These are phyloP conservation scores for Tolypocladium ovalisporum DNA, from an alignment of 2,329 filamentous ascomycete genomes.

Conservation along the genomic window DNA sequence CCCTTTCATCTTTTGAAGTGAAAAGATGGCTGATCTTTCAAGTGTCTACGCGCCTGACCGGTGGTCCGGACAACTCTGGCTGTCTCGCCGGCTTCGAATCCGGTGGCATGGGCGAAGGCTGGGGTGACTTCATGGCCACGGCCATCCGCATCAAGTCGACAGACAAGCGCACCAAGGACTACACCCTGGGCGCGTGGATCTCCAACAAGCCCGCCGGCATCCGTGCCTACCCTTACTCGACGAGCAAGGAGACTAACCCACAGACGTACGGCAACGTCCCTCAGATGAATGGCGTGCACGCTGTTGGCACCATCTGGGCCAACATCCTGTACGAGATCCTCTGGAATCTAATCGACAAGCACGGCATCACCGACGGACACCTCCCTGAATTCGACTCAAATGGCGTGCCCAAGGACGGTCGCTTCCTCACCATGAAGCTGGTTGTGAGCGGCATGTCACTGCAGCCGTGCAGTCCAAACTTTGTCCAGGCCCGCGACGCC, in stretches of 20 bases:
- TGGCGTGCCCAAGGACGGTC: conserved; percentile 40
- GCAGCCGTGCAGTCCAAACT: conserved; percentile 45
- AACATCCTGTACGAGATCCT: conserved; percentile 43
- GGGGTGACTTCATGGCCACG: conserved; percentile 45
- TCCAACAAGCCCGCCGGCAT: conserved; percentile 31
- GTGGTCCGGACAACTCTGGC: conserved; percentile 40
- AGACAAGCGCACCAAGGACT: conserved; percentile 34
- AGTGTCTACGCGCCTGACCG: conserved; percentile 47
- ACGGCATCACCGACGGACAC: conserved; percentile 35
- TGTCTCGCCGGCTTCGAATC: conserved; percentile 37
- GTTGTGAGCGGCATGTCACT: conserved; percentile 41
- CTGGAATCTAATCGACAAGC: conserved; percentile 46
- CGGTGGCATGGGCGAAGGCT: conserved; percentile 48
- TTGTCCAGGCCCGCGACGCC: conserved; percentile 40
- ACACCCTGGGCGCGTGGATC: conserved; percentile 40
- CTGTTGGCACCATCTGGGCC: conserved; percentile 41
- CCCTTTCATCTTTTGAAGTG: background rate
- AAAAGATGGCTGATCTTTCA: conserved; percentile 7
- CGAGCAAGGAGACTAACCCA: conserved; percentile 35
- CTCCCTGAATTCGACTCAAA: conserved; percentile 27
- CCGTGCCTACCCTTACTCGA: conserved; percentile 39
- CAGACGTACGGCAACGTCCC: conserved; percentile 36
- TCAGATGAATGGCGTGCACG: conserved; percentile 26
- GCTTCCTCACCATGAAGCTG: conserved; percentile 39
- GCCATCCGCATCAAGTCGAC: conserved; percentile 33